Evolutionary conservation across 2,329 filamentous ascomycete species (phyloP).

Genomic region (Hypoxylon sp.): DNA sequence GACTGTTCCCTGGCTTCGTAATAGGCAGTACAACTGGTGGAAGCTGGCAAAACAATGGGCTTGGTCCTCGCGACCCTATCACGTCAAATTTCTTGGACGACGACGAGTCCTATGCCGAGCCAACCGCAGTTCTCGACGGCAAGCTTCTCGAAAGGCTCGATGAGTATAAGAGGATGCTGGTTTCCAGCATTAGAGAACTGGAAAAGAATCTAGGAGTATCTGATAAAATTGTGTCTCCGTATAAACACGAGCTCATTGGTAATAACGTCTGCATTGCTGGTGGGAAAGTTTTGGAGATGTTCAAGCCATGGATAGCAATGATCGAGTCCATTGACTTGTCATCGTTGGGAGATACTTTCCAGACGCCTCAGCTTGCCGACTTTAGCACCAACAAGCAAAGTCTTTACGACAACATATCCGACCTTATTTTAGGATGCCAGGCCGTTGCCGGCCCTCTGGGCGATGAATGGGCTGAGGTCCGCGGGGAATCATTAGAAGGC

Average conservation of each 20-base stretch:
- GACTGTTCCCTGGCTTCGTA: slow-evolving; percentile 94
- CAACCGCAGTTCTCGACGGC: slow-evolving; percentile 78
- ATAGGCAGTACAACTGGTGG: slow-evolving; percentile 86
- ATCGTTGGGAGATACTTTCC: slow-evolving; percentile 79
- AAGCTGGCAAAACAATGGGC: slow-evolving; percentile 83
- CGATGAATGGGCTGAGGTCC: slow-evolving; percentile 96
- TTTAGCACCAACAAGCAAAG: slow-evolving; percentile 93
- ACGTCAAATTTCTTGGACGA: slow-evolving; percentile 90
- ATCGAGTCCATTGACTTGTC: slow-evolving; percentile 94
- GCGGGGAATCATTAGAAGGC: slow-evolving; percentile 89
- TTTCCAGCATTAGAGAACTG: slow-evolving; percentile 86
- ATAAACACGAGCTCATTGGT: slow-evolving; percentile 82
- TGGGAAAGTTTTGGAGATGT: slow-evolving; percentile 85
- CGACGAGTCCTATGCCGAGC: slow-evolving; percentile 78
- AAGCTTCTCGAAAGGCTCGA: slow-evolving; percentile 86
- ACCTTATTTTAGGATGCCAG: slow-evolving; percentile 88
- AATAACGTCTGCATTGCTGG: slow-evolving; percentile 85
- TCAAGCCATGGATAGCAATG: slow-evolving; percentile 88
- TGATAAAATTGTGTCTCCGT: slow-evolving; percentile 84
- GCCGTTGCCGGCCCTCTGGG: slow-evolving; percentile 89
- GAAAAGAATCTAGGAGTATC: slow-evolving; percentile 84
- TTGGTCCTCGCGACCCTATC: slow-evolving; percentile 75
- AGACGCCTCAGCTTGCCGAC: slow-evolving; percentile 87
- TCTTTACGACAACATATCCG: slow-evolving; percentile 92
- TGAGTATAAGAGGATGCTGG: slow-evolving; percentile 84